phyloP scores from a whole-genome alignment of 495 filamentous ascomycete genomes.

The Friedmanniomyces simplex region DNA sequence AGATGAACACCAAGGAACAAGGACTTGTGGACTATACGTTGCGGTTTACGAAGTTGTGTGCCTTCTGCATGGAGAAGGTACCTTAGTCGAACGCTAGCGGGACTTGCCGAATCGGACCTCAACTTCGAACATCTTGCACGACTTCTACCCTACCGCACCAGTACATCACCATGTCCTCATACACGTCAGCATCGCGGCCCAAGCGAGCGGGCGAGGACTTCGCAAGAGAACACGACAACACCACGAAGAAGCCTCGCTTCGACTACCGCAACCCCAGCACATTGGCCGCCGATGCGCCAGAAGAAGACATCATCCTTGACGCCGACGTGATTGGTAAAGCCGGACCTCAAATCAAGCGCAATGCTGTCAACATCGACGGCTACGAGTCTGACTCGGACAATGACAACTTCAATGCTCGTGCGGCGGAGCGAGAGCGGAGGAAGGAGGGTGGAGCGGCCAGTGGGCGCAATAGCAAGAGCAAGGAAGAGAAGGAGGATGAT shows the following conservation, averaged over 20 bases:
- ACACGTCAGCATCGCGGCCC: conserved; percentile 50
- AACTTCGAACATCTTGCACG: too few species aligned
- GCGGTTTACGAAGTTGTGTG: too few species aligned
- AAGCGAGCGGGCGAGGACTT: conserved; percentile 76
- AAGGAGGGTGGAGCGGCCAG: conserved; percentile 20
- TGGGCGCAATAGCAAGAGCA: conserved; percentile 32
- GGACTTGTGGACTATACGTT: too few species aligned
- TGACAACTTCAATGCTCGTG: conserved; percentile 70
- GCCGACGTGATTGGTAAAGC: conserved; percentile 87
- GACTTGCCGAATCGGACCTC: too few species aligned
- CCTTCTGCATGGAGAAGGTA: not conserved
- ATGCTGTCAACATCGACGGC: conserved; percentile 88
- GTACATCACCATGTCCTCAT: not conserved
- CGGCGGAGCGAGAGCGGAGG: conserved; percentile 37
- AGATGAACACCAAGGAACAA: too few species aligned
- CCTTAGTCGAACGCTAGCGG: too few species aligned
- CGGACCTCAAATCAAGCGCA: conserved; percentile 67
- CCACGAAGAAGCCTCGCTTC: conserved; percentile 80
- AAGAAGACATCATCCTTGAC: conserved; percentile 73
- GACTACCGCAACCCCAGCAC: conserved; percentile 90
- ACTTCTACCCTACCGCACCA: too few species aligned
- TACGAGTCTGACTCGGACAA: conserved; percentile 94
- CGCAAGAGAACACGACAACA: conserved; percentile 47
- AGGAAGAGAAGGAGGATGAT: conserved; percentile 67
- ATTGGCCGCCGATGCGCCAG: conserved; percentile 64